phyloP scores from a whole-genome alignment of 306 rosid species.

The Vicia faba region DNA sequence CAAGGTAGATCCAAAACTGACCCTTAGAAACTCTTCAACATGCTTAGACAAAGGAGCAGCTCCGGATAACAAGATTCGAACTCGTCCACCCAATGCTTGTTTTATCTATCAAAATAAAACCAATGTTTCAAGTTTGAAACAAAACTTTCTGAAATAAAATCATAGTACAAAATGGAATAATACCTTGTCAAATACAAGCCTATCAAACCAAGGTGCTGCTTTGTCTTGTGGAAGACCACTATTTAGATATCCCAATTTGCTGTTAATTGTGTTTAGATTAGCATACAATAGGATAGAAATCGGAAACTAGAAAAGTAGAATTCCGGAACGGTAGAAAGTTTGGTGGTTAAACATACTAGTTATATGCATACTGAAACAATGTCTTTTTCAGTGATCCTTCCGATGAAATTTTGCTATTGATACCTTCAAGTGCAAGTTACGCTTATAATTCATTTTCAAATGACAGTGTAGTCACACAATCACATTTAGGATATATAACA shows the following conservation, averaged over 20 bases:
- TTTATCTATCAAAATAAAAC: conserved; percentile 56
- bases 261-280: conserved; percentile 47
- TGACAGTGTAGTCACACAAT: conserved; percentile 1
- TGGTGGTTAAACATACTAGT: conserved; percentile 54
- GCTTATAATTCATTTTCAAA: conserved; percentile 14
- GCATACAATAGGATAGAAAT: conserved; percentile 27
- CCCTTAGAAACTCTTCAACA: conserved; percentile 92
- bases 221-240: conserved; percentile 78
- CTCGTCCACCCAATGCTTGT: conserved; percentile 81
- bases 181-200: conserved; percentile 84
- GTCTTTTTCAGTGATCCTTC: conserved; percentile 65
- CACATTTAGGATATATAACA: not conserved
- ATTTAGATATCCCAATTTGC: conserved; percentile 84
- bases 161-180: conserved; percentile 34
- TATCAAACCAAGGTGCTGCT: conserved; percentile 84
- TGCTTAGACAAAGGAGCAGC: conserved; percentile 92
- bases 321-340: not conserved
- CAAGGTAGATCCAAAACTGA: conserved; percentile 68
- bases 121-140: conserved; percentile 22
- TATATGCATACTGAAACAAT: conserved; percentile 81
- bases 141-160: conserved; percentile 16
- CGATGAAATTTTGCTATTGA: conserved; percentile 63
- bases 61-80: conserved; percentile 77
- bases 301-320: conserved; percentile 11
- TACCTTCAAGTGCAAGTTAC: conserved; percentile 50